Evolutionary conservation across 2,329 filamentous ascomycete species (phyloP).

Genomic region (Trichophyton mentagrophytes): DNA sequence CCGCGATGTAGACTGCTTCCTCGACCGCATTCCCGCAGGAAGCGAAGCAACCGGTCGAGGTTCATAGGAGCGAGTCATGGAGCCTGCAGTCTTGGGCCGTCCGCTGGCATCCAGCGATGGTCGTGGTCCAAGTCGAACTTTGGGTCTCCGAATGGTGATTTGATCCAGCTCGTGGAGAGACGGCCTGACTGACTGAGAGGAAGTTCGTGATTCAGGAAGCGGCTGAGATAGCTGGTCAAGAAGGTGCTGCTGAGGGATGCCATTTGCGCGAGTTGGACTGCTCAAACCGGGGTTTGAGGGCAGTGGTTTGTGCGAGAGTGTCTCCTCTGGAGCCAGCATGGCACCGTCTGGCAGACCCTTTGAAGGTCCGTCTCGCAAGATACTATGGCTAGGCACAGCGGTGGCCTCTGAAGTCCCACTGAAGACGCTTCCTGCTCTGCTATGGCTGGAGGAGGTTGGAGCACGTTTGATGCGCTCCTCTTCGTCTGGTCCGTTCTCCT

Average conservation of each 20-base stretch:
- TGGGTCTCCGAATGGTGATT: conserved; percentile 36
- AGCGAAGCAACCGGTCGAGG: conserved; percentile 64
- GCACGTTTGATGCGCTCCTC: conserved; percentile 24
- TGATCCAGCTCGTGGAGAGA: conserved; percentile 34
- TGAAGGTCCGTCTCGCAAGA: background rate
- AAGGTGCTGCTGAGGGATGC: conserved; percentile 18
- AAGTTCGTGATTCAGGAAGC: conserved; percentile 25
- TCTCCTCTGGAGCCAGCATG: background rate
- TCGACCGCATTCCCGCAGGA: conserved; percentile 63
- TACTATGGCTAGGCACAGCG: conserved; percentile 11
- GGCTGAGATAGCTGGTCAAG: conserved; percentile 27
- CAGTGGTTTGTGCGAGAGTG: conserved; percentile 10
- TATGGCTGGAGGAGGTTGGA: background rate
- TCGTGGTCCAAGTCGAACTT: conserved; percentile 78
- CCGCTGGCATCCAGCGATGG: conserved; percentile 55
- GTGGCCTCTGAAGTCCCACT: conserved; percentile 14
- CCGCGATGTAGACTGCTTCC: conserved; percentile 37
- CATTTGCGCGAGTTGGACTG: conserved; percentile 14
- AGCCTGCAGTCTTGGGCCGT: conserved; percentile 47
- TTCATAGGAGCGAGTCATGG: conserved; percentile 31
- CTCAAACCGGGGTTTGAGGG: conserved; percentile 13
- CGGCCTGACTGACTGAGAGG: conserved; percentile 32
- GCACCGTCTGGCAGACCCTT: background rate
- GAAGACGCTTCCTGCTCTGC: conserved; percentile 14
- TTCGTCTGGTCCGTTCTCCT: conserved; percentile 57